Percentiles rank a stretch among this genome's conserved stretches.
These are phyloP conservation scores for Rhizopogon vinicolor DNA, from an alignment of 768 basidiomycete species.

Conservation along the genomic window DNA sequence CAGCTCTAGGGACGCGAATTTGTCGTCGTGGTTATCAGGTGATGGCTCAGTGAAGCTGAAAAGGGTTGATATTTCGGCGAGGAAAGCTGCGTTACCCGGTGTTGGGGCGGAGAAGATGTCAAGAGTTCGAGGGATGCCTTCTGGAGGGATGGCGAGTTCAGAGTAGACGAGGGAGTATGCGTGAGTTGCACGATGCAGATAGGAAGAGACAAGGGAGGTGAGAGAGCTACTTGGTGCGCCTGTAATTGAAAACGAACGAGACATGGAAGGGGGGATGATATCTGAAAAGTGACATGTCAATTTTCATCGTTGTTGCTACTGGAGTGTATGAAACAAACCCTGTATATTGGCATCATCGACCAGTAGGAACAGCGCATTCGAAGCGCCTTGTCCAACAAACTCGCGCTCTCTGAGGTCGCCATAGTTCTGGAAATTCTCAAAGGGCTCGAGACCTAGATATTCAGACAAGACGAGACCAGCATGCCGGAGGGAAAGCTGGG, in stretches of 20 bases:
- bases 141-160: conserved; percentile 25
- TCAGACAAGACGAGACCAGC: conserved; percentile 59
- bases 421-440: conserved; percentile 44
- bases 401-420: conserved; percentile 31
- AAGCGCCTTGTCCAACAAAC: conserved; percentile 55
- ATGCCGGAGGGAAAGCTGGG: conserved; percentile 43
- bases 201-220: conserved; percentile 52
- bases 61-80: conserved; percentile 39
- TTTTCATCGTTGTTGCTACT: conserved; percentile 1
- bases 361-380: conserved; percentile 49
- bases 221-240: conserved; percentile 31
- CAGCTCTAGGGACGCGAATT: conserved; percentile 64
- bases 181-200: conserved; percentile 52
- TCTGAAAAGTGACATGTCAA: conserved; percentile 29
- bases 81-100: conserved; percentile 33
- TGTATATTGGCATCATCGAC: conserved; percentile 50
- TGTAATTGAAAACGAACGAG: conserved; percentile 42
- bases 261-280: conserved; percentile 49
- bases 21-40: conserved; percentile 23
- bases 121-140: conserved; percentile 29
- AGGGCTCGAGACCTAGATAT: conserved; percentile 68
- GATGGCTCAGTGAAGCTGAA: conserved; percentile 44
- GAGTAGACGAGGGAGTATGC: conserved; percentile 53
- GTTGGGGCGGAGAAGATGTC: conserved; percentile 39
- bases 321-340: conserved; percentile 35